Conservation (phyloP, 371 early-diverging fungal species). For the Rhizopus delemar region DNA sequence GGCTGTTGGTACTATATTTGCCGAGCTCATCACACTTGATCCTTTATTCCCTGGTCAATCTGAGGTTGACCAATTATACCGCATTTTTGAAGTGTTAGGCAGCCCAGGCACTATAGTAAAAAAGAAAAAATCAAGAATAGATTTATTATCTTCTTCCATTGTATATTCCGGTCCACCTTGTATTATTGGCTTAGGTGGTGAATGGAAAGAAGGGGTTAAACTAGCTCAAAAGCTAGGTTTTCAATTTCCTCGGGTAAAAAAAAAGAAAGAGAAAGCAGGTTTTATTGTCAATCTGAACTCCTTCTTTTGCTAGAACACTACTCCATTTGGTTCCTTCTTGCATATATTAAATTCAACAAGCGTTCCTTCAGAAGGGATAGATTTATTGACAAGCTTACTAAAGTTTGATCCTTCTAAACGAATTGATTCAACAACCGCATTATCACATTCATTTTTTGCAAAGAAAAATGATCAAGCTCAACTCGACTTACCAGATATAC, state of each 20-base stretch:
- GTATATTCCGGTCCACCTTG: background rate
- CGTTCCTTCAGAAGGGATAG: constrained; percentile 8
- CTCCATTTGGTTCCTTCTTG: background rate
- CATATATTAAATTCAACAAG: constrained; percentile 4
- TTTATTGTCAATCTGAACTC: constrained; percentile 4
- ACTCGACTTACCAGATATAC: constrained; percentile 1
- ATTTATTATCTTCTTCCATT: background rate
- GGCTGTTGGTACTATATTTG: constrained; percentile 94
- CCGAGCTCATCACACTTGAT: constrained; percentile 79
- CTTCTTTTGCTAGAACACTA: constrained; percentile 1
- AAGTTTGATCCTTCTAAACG: constrained; percentile 81
- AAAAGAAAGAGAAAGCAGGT: background rate
- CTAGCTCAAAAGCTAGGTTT: constrained; percentile 62
- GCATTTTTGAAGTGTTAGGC: constrained; percentile 70
- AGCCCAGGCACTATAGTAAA: constrained; percentile 32
- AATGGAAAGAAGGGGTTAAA: constrained; percentile 69
- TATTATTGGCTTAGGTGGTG: constrained; percentile 43
- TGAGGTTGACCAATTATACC: constrained; percentile 87
- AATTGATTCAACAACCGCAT: constrained; percentile 72
- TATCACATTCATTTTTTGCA: constrained; percentile 68
- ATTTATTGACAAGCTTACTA: constrained; percentile 56
- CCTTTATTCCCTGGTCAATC: constrained; percentile 95
- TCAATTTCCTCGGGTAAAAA: constrained; percentile 50
- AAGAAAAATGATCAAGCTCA: constrained; percentile 21
- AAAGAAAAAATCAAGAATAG: background rate